Evolutionary conservation across 306 rosid species (phyloP).

Genomic region (Rosa persica): DNA sequence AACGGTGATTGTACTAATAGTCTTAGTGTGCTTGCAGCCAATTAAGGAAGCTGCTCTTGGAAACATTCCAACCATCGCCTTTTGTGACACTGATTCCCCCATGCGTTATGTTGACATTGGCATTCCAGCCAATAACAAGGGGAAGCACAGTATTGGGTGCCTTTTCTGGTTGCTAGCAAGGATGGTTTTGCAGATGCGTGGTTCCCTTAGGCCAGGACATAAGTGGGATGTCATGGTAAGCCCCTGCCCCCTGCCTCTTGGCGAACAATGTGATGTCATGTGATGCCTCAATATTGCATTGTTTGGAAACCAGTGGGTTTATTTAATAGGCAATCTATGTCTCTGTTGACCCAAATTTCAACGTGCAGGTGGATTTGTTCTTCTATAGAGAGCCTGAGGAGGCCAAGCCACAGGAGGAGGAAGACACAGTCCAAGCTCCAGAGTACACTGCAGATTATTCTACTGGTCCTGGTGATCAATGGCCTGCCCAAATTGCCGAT

Average conservation of each 20-base stretch:
- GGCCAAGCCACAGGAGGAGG: slow-evolving; percentile 68
- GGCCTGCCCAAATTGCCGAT: slow-evolving; percentile 41
- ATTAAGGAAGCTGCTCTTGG: slow-evolving; percentile 93
- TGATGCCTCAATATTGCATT: background rate
- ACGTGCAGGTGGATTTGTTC: slow-evolving; percentile 73
- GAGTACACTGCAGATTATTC: slow-evolving; percentile 60
- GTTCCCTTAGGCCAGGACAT: slow-evolving; percentile 64
- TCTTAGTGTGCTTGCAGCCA: slow-evolving; percentile 51
- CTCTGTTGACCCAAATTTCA: background rate
- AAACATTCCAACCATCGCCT: slow-evolving; percentile 91
- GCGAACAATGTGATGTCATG: background rate
- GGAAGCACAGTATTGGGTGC: slow-evolving; percentile 88
- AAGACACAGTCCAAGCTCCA: slow-evolving; percentile 44
- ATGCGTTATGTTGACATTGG: slow-evolving; percentile 89
- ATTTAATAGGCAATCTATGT: background rate
- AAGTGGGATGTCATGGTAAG: slow-evolving; percentile 95
- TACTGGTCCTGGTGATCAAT: slow-evolving; percentile 36
- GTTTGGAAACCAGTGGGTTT: background rate
- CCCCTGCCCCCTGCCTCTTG: background rate
- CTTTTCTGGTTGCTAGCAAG: slow-evolving; percentile 90
- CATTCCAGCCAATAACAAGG: slow-evolving; percentile 92
- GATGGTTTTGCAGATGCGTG: slow-evolving; percentile 92
- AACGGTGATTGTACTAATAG: background rate
- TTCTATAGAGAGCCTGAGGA: slow-evolving; percentile 92
- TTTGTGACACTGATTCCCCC: slow-evolving; percentile 89